Percentiles rank a stretch among this genome's conserved stretches.
These are phyloP conservation scores for Quambalaria eucalypti DNA, from an alignment of 1,284 basidiomycete species.

Conservation along the genomic window DNA sequence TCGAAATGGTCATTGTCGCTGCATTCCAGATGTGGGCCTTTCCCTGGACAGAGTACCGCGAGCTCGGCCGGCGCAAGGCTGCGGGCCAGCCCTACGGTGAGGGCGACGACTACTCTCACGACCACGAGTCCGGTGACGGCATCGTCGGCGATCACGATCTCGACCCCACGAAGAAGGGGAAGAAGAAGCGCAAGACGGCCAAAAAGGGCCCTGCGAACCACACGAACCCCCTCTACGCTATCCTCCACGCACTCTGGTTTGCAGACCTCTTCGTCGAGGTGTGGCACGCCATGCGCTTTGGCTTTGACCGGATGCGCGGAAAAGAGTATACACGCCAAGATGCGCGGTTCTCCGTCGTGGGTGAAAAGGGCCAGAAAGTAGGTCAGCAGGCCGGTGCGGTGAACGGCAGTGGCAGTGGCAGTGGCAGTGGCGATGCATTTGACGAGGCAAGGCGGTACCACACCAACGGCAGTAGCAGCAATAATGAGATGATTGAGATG, in stretches of 20 bases:
- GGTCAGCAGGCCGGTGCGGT: no score
- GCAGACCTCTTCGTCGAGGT: constrained; percentile 13
- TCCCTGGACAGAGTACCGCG: constrained; percentile 58
- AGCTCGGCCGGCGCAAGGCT: neutral
- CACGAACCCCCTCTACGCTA: constrained; percentile 7
- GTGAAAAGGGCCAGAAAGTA: constrained; percentile 5
- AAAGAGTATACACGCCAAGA: constrained; percentile 15
- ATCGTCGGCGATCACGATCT: no score
- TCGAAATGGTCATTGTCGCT: constrained; percentile 78
- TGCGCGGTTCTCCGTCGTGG: constrained; percentile 8
- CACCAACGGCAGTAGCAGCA: no score
- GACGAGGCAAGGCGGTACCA: no score
- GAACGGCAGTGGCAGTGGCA: no score
- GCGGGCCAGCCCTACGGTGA: neutral
- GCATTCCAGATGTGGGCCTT: constrained; percentile 73
- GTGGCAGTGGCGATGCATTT: no score
- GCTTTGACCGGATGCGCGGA: constrained; percentile 13
- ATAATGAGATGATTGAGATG: no score
- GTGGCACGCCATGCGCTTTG: constrained; percentile 14
- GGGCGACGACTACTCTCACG: neutral
- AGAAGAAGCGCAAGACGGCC: no score
- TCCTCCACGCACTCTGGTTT: constrained; percentile 14
- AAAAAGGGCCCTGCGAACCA: no score
- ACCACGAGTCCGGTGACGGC: no score
- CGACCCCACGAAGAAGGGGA: constrained; percentile 1